Evolutionary conservation across 2,329 filamentous ascomycete genomes (phyloP).

Genomic region (Colletotrichum abscissum): DNA sequence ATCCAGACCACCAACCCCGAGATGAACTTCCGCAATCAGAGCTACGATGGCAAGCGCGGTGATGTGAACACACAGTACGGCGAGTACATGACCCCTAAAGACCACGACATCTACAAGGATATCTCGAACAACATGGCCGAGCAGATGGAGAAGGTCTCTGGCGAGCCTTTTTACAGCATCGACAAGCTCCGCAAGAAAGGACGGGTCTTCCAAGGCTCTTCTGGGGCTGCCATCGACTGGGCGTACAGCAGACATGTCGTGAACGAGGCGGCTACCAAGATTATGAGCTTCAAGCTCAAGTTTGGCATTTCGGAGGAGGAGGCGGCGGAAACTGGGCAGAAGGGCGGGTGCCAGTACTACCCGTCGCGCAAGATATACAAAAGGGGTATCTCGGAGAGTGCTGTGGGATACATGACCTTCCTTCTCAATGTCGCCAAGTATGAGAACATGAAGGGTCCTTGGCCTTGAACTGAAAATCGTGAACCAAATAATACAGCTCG

Average conservation of each 20-base stretch:
- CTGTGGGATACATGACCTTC: slow-evolving; percentile 60
- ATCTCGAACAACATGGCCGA: slow-evolving; percentile 46
- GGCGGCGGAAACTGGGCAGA: not conserved
- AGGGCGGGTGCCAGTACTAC: slow-evolving; percentile 52
- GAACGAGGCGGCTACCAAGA: slow-evolving; percentile 44
- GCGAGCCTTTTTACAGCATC: slow-evolving; percentile 48
- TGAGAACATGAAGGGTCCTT: not conserved
- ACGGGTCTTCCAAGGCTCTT: slow-evolving; percentile 44
- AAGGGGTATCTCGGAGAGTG: slow-evolving; percentile 54
- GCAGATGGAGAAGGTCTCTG: slow-evolving; percentile 51
- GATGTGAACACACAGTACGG: slow-evolving; percentile 53
- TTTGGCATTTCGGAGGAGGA: slow-evolving; percentile 52
- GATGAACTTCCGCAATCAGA: slow-evolving; percentile 64
- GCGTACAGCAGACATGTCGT: slow-evolving; percentile 55
- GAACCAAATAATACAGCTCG: no score
- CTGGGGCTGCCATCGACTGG: slow-evolving; percentile 59
- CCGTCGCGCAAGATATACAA: slow-evolving; percentile 55
- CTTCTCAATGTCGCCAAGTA: slow-evolving; percentile 34
- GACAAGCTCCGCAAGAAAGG: slow-evolving; percentile 49
- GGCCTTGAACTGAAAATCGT: no score
- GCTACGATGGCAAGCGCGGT: slow-evolving; percentile 63
- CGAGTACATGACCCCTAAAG: slow-evolving; percentile 54
- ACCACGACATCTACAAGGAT: slow-evolving; percentile 44
- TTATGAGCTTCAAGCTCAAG: slow-evolving; percentile 58
- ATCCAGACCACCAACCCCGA: slow-evolving; percentile 54